Evolutionary conservation across 2,329 filamentous ascomycete genomes (phyloP), one percentile per base, ranked within the genome.

Genomic region (Pleoardoris graminearum): DNA sequence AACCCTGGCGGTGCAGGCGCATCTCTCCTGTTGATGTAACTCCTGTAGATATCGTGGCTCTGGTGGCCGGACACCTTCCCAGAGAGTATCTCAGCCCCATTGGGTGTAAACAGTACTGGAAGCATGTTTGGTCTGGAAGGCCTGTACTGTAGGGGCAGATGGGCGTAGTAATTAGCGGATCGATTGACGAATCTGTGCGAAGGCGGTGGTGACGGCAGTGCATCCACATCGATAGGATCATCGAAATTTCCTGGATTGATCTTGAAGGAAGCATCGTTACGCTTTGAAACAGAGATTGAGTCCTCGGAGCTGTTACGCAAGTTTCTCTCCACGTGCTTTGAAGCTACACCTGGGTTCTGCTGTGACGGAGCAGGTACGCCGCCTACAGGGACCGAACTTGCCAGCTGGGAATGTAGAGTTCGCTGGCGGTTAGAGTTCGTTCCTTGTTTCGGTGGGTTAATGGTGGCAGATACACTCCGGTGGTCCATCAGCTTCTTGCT

Each of bases 151-250:
- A 45, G 33, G n/a, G 45, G 39, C n/a, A 41, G 11, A 14, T 44
- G 50, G 8, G 25, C 25, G 29, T 44, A 49, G 21, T 56, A 46
- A 58, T 60, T 6, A 52, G 7, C 16, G 3, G 57, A 54, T 8
- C 54, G 54, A 11, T 58, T 41, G 8, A 53, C 25, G 27, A 60
- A 64, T 17, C 23, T 51, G 23, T 63, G 55, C 6, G 63, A 50
- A 22, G 35, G 21, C 36, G 47, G 54, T 14, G 27, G 41, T 7
- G 64, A 55, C 10, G 54, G 50, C 14, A 53, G 47, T 17, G 60
- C 59, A n/a, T 56, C 48, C 21, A 68, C 44, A 25, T 62, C 49
- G n/a, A 69, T 69, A 12, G 66, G 66, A 21, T 67, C 57, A 6
- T 61, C 46, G 4, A 48, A 46, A 36, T 57, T 65, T 38, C 64